phyloP scores from a whole-genome alignment of 108 stramenopile genomes.

The Cyclotella distinguenda region DNA sequence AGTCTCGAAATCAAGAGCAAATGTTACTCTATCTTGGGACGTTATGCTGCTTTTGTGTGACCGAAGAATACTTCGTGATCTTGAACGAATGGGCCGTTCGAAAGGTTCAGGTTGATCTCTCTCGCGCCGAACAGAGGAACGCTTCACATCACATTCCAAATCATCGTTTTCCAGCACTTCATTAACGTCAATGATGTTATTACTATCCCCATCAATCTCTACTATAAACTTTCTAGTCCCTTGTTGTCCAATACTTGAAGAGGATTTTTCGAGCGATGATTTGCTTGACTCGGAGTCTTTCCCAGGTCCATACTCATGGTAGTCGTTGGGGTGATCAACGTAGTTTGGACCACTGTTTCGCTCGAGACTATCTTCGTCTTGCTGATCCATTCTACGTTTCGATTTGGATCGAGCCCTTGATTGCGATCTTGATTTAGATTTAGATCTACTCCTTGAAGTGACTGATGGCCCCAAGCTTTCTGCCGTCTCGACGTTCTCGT shows the following conservation, averaged over 20 bases:
- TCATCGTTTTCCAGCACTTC: slow-evolving; percentile 2
- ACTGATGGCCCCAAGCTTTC: not conserved
- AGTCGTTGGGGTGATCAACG: not conserved
- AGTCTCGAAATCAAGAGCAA: not conserved
- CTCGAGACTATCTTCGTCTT: not conserved
- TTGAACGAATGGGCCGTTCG: not conserved
- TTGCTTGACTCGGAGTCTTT: not conserved
- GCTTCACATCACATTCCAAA: not conserved
- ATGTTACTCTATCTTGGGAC: slow-evolving; percentile 12
- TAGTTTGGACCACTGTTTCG: not conserved
- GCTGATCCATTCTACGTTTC: not conserved
- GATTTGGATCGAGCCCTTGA: slow-evolving; percentile 6
- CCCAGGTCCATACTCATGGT: not conserved
- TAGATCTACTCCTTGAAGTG: slow-evolving; percentile 3
- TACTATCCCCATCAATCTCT: slow-evolving; percentile 12
- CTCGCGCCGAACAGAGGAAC: not conserved
- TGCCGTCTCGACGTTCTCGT: no score
- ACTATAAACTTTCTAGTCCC: slow-evolving; percentile 7
- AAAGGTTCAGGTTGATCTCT: not conserved
- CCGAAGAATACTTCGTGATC: slow-evolving; percentile 10
- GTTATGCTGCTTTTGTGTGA: slow-evolving; percentile 7
- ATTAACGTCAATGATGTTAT: slow-evolving; percentile 13
- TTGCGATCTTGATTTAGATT: not conserved
- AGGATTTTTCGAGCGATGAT: no score
- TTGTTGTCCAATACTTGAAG: not conserved